Conservation (phyloP, 305 asterid species). For the Petunia hybrid region DNA sequence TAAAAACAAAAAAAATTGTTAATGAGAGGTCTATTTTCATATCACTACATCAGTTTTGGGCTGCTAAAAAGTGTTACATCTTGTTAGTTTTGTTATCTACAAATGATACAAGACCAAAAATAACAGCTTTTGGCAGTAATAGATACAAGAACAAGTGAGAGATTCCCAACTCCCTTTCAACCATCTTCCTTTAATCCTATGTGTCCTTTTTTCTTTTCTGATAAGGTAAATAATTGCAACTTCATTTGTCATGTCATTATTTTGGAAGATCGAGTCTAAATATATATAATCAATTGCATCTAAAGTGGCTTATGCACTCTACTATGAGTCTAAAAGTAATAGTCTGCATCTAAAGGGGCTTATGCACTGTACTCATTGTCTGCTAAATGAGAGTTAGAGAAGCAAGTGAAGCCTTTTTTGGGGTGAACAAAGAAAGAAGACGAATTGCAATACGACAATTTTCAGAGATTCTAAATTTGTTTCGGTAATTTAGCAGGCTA, state of each 20-base stretch:
- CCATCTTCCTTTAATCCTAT: not conserved
- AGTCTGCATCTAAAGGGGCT: no score
- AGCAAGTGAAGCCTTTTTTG: no score
- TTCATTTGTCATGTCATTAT: not conserved
- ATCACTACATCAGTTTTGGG: not conserved
- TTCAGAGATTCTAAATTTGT: no score
- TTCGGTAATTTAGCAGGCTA: no score
- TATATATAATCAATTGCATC: no score
- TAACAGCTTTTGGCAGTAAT: not conserved
- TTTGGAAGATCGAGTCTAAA: not conserved
- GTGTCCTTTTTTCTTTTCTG: not conserved
- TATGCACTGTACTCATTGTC: no score
- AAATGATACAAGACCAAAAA: not conserved
- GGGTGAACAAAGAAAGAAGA: no score
- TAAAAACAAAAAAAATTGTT: no score
- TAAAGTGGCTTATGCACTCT: no score
- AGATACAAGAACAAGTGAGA: not conserved
- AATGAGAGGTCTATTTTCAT: not conserved
- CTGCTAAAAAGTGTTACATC: not conserved
- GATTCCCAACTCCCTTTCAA: not conserved
- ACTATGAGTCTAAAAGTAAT: no score
- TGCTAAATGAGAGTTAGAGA: no score
- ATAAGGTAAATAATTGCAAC: not conserved
- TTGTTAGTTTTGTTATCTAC: not conserved
- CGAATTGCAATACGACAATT: no score